Conservation (phyloP, 176 grass and related monocot species). For the Musa itinerans region DNA sequence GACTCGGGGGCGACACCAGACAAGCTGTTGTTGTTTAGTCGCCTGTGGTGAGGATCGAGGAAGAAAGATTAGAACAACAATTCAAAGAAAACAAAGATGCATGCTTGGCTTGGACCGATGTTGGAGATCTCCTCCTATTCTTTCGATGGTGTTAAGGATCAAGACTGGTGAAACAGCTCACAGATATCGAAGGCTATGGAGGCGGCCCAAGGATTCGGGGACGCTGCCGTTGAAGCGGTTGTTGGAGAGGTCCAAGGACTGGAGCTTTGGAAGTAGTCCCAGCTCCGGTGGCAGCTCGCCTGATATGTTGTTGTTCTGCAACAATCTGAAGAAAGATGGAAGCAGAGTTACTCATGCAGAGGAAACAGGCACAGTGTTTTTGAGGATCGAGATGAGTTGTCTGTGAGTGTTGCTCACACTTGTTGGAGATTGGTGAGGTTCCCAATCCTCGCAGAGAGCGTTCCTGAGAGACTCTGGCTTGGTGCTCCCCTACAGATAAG, state of each 20-base stretch:
- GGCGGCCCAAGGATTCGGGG: slow-evolving; percentile 50
- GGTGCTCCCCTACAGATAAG: slow-evolving; percentile 57
- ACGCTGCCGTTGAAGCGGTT: slow-evolving; percentile 75
- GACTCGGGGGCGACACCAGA: slow-evolving; percentile 65
- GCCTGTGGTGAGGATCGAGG: slow-evolving; percentile 30
- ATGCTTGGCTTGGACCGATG: not conserved
- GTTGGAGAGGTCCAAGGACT: slow-evolving; percentile 93
- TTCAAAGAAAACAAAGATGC: not conserved
- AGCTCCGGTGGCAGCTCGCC: slow-evolving; percentile 71
- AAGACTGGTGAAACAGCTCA: slow-evolving; percentile 5
- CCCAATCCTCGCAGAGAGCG: slow-evolving; percentile 58
- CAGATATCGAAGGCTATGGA: slow-evolving; percentile 79
- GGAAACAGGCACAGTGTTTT: not conserved
- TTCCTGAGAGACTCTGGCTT: slow-evolving; percentile 76
- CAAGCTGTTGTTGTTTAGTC: slow-evolving; percentile 98
- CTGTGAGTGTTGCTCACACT: slow-evolving; percentile 41
- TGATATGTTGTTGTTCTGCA: slow-evolving; percentile 97
- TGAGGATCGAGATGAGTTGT: not conserved
- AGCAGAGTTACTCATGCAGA: not conserved
- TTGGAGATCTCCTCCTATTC: slow-evolving; percentile 1
- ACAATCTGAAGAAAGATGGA: slow-evolving; percentile 31
- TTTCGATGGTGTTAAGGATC: slow-evolving; percentile 4
- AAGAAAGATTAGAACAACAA: not conserved
- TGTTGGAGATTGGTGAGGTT: slow-evolving; percentile 93
- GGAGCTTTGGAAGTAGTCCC: slow-evolving; percentile 55